These are phyloP conservation scores for Pistacia integerrima DNA, from an alignment of 345 rosid genomes.

Conservation along the genomic window DNA sequence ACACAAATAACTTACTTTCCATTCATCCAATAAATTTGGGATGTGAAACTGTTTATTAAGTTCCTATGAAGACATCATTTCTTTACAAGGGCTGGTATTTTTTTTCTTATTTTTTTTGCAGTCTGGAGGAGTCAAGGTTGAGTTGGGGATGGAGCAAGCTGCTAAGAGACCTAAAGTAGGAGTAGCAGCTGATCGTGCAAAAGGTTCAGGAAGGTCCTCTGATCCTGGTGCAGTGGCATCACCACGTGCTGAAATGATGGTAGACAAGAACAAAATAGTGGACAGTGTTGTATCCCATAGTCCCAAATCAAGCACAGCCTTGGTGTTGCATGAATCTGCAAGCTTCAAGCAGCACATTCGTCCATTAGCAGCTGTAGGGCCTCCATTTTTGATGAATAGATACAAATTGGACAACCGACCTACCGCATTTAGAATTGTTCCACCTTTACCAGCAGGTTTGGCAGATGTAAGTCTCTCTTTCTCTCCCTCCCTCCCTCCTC, in stretches of 20 bases:
- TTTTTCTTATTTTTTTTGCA: slow-evolving; percentile 34
- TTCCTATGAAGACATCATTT: not conserved
- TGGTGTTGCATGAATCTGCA: slow-evolving; percentile 38
- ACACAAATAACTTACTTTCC: not conserved
- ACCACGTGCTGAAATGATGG: slow-evolving; percentile 34
- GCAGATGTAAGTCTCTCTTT: slow-evolving; percentile 62
- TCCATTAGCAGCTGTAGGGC: slow-evolving; percentile 34
- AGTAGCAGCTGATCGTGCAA: slow-evolving; percentile 39
- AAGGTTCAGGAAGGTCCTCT: slow-evolving; percentile 33
- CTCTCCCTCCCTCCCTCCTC: slow-evolving; percentile 9
- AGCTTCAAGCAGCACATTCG: slow-evolving; percentile 46
- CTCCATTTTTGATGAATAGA: slow-evolving; percentile 49
- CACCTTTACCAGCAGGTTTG: slow-evolving; percentile 80
- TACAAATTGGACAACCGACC: slow-evolving; percentile 89
- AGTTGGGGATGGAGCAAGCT: slow-evolving; percentile 56
- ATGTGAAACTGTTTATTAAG: not conserved
- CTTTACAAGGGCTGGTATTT: slow-evolving; percentile 5
- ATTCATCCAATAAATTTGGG: not conserved
- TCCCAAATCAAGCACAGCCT: slow-evolving; percentile 38
- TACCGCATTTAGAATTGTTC: slow-evolving; percentile 62
- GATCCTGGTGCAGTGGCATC: slow-evolving; percentile 39
- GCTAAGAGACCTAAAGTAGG: slow-evolving; percentile 64
- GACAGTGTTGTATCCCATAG: slow-evolving; percentile 40
- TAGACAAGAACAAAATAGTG: slow-evolving; percentile 41
- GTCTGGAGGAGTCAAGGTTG: slow-evolving; percentile 74